These are phyloP conservation scores for Plantago elongata DNA, from an alignment of 257 asterid genomes.

Conservation along the genomic window DNA sequence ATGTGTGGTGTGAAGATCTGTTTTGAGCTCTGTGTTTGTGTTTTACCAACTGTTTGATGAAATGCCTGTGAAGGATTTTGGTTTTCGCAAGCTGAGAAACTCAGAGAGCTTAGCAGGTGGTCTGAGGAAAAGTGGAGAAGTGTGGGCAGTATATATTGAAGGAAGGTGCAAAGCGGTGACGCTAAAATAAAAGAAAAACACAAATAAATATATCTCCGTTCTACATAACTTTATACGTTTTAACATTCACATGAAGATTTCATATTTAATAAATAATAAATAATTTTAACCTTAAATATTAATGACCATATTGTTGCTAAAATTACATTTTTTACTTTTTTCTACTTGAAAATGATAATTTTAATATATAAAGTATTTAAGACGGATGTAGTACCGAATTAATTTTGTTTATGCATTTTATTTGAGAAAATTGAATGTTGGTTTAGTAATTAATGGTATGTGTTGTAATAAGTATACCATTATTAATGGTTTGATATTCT, in stretches of 20 bases:
- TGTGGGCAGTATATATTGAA: slow-evolving; percentile 32
- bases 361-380: too few species aligned
- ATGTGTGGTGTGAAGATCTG: background rate
- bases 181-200: slow-evolving; percentile 24
- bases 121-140: slow-evolving; percentile 23
- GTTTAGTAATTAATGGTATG: background rate
- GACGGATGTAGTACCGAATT: too few species aligned
- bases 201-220: too few species aligned
- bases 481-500: slow-evolving; percentile 1
- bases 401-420: too few species aligned
- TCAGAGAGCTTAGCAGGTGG: slow-evolving; percentile 4
- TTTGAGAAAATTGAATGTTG: slow-evolving; percentile 13
- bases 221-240: too few species aligned
- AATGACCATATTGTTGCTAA: too few species aligned
- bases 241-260: too few species aligned
- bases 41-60: background rate
- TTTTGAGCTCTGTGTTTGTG: background rate
- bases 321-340: too few species aligned
- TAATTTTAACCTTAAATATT: too few species aligned
- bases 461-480: background rate
- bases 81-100: background rate
- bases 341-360: too few species aligned
- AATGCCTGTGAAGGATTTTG: slow-evolving; percentile 7
- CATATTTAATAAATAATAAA: too few species aligned
- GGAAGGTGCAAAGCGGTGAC: slow-evolving; percentile 30